Evolutionary conservation across 1,284 basidiomycete genomes (phyloP), one percentile per base, ranked within the genome.

Genomic region (Rhodotorula sp.): DNA sequence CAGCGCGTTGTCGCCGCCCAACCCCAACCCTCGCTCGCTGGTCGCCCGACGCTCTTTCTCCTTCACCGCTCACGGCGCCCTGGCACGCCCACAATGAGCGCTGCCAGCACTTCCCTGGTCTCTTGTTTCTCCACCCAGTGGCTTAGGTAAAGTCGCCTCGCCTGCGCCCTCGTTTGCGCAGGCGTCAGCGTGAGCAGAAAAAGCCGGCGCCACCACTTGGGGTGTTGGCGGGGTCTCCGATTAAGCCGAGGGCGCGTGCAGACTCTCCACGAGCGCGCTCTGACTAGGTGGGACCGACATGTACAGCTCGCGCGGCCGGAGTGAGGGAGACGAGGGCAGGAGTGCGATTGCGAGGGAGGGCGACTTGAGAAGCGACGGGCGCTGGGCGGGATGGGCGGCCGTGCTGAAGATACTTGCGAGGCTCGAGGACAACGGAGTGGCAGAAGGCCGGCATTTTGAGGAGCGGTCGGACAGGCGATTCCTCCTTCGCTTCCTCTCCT

Each of bases 221-320:
- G 34, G 34, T 34, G 34, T 34, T 34, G 34, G 34, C 34, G 22
- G 61, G 40, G 61, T 37, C 58, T 47, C 46, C 40, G 40, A 44
- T 44, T 44, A 52, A 62, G 40, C 46, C 54, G 54, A 47, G 30
- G n/a, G 47, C 53, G 31, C 54, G 47, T 22, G 47, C 46, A n/a
- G 40, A 8, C 16, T 37, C 47, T 48, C 54, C 46, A 24, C 20
- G 31, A 30, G 34, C 37, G 59, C 11, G 54, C 46, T 37, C 22
- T 53, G 62, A 64, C 61, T 62, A 62, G 26, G 61, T 48, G 53
- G 50, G 30, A 37, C 54, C 52, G 28, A 62, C 61, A 57, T 62
- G 28, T 8, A 18, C 53, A 15, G 16, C 31, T 20, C n/a, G 40
- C 26, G 34, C 37, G 40, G 50, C 22, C n/a, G 50, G 10, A 1